phyloP scores from a whole-genome alignment of 2,329 filamentous ascomycete genomes.

The Aureobasidium mangrovei region DNA sequence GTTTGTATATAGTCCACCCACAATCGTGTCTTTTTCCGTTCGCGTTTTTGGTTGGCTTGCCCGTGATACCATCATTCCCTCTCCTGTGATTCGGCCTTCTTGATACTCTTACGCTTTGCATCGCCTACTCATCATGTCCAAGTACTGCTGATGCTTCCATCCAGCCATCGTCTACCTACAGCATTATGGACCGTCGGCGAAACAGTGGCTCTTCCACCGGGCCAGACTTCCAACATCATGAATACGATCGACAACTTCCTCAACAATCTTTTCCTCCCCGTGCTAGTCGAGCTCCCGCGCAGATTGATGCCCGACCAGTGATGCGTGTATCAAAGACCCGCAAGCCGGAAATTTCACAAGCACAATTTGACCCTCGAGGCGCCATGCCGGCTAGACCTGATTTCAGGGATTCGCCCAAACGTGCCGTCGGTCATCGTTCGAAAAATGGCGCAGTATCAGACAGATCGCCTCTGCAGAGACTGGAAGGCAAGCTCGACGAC shows the following conservation, averaged over 20 bases:
- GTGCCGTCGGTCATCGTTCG: neutral
- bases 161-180: neutral
- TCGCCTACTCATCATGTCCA: neutral
- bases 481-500: slow-evolving; percentile 82
- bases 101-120: too few relatives aligned
- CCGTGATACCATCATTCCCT: neutral
- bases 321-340: slow-evolving; percentile 15
- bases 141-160: neutral
- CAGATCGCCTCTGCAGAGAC: slow-evolving; percentile 82
- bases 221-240: neutral
- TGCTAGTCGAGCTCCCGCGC: neutral
- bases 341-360: neutral
- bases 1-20: slow-evolving; percentile 4
- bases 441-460: slow-evolving; percentile 58
- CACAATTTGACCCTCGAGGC: neutral
- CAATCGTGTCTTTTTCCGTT: neutral
- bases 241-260: neutral
- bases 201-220: neutral
- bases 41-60: neutral
- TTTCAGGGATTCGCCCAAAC: neutral
- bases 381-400: neutral
- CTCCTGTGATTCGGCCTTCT: neutral
- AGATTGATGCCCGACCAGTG: slow-evolving; percentile 5
- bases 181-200: neutral
- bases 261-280: too few relatives aligned